Percentiles rank a stretch among this genome's conserved stretches.
Evolutionary conservation across 352 stramenopile species (phyloP).

Genomic region (Pythium insidiosum): DNA sequence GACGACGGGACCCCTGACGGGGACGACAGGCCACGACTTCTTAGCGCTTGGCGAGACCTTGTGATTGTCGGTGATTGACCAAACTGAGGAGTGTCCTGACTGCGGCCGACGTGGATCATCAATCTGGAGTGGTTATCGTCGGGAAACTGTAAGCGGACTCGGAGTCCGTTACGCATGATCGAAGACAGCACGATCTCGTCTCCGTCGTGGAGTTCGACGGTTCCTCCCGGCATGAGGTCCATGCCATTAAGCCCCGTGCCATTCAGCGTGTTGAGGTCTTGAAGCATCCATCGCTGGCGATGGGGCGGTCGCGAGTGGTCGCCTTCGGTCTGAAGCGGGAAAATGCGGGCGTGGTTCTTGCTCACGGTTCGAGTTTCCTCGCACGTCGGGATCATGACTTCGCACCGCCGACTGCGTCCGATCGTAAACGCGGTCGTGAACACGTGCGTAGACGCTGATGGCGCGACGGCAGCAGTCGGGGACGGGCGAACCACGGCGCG

Average conservation of each 20-base stretch:
- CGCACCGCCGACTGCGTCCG: conserved; percentile 56
- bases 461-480: not conserved
- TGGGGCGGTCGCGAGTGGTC: not conserved
- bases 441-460: not conserved
- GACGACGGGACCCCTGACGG: too few relatives aligned
- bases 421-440: conserved; percentile 61
- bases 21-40: too few relatives aligned
- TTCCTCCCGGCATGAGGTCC: conserved; percentile 39
- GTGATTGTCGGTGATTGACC: too few relatives aligned
- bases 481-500: too few relatives aligned
- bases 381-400: conserved; percentile 59
- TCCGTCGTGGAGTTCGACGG: conserved; percentile 48
- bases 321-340: conserved; percentile 24
- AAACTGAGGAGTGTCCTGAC: not conserved
- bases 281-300: conserved; percentile 48
- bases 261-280: conserved; percentile 77
- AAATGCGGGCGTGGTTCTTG: conserved; percentile 59
- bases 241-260: conserved; percentile 72
- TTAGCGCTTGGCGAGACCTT: too few relatives aligned
- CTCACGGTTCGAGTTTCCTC: conserved; percentile 72
- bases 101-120: conserved; percentile 18
- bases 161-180: conserved; percentile 49
- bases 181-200: conserved; percentile 69
- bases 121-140: conserved; percentile 33
- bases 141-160: conserved; percentile 38